Base-by-base conservation (phyloP, 805 yeast species). In the Ogataea minuta region DNA sequence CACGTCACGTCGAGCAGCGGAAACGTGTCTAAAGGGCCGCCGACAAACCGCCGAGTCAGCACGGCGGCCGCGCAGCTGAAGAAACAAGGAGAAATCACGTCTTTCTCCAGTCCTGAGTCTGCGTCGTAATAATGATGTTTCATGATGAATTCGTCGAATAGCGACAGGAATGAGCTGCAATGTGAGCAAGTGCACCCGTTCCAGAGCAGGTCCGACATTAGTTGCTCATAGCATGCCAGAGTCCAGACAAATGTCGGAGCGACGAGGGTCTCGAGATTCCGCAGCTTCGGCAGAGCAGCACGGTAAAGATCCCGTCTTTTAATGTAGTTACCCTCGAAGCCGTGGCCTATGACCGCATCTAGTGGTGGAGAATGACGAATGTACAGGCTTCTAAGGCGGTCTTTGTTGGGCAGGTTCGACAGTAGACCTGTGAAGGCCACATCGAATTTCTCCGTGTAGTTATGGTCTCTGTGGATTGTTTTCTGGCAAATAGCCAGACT, bases 171-270 rank as follows among this genome's bases (percentile, higher is more conserved):
- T 10, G 63, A 62, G 4, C 41, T 39, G 51, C 95, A 84, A 46
- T 70, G 74, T 1, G 48, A 44, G 54, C 95, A 84, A 26, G 70
- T 71, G 57, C 91, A 84, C 0, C 91, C 91, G 54, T 83, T 84
- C 90, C 91, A 84, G 16, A 84, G 57, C 35, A 84, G 47, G 45
- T 81, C 84, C 31, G 86, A 82, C 54, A 79, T 77, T 6, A 81
- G 56, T 40, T 80, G 81, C 48, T 84, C 95, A 55, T 83, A 84
- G 45, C 86, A 76, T 0, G 87, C 67, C 14, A 81, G 62, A 0
- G 79, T 63, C 41, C 79, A 77, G 46, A 84, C 56, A 38, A 81
- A 66, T 4, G 77, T 76, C 2, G 90, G 88, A 0, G 79, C 68
- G 4, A 75, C 61, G 10, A 84, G 54, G 2, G 66, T 64, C 32